phyloP scores from a whole-genome alignment of 805 yeast species.

The Kodamaea laetipori region DNA sequence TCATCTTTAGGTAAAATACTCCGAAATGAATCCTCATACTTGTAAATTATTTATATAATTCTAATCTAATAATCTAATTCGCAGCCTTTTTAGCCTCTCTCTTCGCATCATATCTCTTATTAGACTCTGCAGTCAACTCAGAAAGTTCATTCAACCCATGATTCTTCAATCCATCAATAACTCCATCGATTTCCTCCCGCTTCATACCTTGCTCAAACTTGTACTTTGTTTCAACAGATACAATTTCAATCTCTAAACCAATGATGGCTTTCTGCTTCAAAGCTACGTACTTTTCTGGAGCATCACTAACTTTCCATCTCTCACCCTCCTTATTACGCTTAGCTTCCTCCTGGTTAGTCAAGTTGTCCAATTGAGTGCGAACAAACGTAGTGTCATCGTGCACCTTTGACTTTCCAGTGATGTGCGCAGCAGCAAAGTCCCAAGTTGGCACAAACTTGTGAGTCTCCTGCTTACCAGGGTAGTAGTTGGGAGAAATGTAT shows the following conservation, averaged over 20 bases:
- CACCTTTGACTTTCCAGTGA: constrained; percentile 51
- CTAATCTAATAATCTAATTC: neutral
- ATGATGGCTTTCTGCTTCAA: constrained; percentile 50
- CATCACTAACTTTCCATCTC: constrained; percentile 59
- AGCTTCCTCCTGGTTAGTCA: constrained; percentile 52
- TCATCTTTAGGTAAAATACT: too few relatives aligned
- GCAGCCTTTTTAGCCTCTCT: constrained; percentile 4
- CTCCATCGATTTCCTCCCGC: constrained; percentile 51
- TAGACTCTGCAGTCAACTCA: constrained; percentile 21
- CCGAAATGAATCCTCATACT: too few relatives aligned
- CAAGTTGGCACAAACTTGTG: constrained; percentile 72
- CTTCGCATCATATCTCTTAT: constrained; percentile 13
- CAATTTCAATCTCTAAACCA: constrained; percentile 57
- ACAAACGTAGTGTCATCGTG: constrained; percentile 50
- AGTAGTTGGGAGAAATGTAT: constrained; percentile 62
- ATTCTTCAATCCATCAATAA: constrained; percentile 46
- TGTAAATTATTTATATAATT: neutral
- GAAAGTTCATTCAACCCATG: constrained; percentile 37
- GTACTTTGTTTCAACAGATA: constrained; percentile 50
- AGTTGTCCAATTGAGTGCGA: constrained; percentile 41
- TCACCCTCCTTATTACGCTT: constrained; percentile 27
- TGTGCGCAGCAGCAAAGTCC: constrained; percentile 62
- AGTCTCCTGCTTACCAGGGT: constrained; percentile 54
- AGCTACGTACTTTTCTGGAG: constrained; percentile 49
- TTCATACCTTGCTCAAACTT: constrained; percentile 58